Base-by-base conservation (phyloP, 1,284 basidiomycete genomes). In the Athelia psychrophila region DNA sequence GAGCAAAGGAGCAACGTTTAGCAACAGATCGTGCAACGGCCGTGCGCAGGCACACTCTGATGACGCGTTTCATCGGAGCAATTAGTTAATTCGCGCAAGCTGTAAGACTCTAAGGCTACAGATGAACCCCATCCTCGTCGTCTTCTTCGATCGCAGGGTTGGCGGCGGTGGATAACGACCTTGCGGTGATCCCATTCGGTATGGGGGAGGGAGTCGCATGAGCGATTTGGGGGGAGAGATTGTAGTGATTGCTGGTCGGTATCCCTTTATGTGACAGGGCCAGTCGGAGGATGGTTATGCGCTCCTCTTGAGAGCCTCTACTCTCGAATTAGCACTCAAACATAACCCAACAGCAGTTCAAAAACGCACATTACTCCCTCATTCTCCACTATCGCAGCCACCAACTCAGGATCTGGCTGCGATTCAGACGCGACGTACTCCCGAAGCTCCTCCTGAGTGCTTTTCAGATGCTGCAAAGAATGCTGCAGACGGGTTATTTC, bases 401-500 rank as follows among this genome's bases (percentile, higher is more conserved):
- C 58, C 22, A 81, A 66, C 50, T 79, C 79, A 3, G 73, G 62
- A 57, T 80, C 79, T 3, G 60, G 61, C 9, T 6, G n/a, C 16
- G 68, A 54, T 25, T 71, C 64, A 16, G 64, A 58, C 5, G 61
- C 63, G 35, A 84, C 62, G 52, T 76, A 76, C 45, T 78, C 75
- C 40, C 69, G 62, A 19, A 93, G 69, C 51, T 81, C 73, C 2
- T 67, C 62, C 63, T 93, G 91, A 2, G 91, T 89, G 47, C 74
- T 69, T 54, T 69, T 71, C 36, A 93, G 70, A 58, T 84, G 86
- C 35, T 66, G 58, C 47, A 93, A 67, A 10, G 91, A 93, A 62
- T 91, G 86, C 57, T 83, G 79, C 16, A 93, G 73, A 45, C 91
- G 81, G 25, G 80, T 67, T 48, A 93, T 89, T 65, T 93, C 91